Base-by-base conservation (phyloP, 495 filamentous ascomycete species). In the Xylaria intraflava region DNA sequence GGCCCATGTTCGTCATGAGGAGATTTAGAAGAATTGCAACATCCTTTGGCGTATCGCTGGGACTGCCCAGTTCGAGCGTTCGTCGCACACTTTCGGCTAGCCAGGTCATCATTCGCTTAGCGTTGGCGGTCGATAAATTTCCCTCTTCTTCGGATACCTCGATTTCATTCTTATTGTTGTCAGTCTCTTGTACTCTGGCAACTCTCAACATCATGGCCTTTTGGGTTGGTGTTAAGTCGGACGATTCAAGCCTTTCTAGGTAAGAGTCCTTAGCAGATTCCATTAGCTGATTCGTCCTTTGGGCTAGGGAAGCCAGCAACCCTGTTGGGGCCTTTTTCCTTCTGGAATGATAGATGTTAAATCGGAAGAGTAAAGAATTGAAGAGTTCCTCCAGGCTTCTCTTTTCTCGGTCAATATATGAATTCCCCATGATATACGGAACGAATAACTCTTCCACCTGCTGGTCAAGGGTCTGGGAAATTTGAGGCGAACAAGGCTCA, bases 31-130 rank as follows among this genome's bases (percentile, higher is more conserved):
- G 77, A 52, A 88, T 83, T n/a, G 83, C 82, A 36, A 97, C 88
- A 69, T 99, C 94, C 68, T 93, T 97, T 24, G 93, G 89, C 9
- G 89, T 95, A 56, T 97, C 94, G 56, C 78, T 88, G 40, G 82
- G 83, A 20, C 87, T 86, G 30, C 86, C 88, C 38, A 99, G 76
- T 64, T 99, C 94, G 27, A 99, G 77, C 0, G 88, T 87, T 56
- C 94, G 77, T n/a, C 92, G 88, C 46, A 99, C 91, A 49, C 86
- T 90, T 71, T 99, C 94, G 26, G 94, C 93, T 24, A 99, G 77
- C 94, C 94, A 99, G 61, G 87, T 95, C 29, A 99, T 78, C 90
- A 99, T 97, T 44, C 93, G 81, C 69, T 97, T 97, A 20, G 90
- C 85, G 63, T 84, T 87, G n/a, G 84, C 77, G 12, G 96, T 79